Evolutionary conservation across 2,329 filamentous ascomycete genomes (phyloP), one percentile per base, ranked within the genome.

Genomic region (Aspergillus candidus): DNA sequence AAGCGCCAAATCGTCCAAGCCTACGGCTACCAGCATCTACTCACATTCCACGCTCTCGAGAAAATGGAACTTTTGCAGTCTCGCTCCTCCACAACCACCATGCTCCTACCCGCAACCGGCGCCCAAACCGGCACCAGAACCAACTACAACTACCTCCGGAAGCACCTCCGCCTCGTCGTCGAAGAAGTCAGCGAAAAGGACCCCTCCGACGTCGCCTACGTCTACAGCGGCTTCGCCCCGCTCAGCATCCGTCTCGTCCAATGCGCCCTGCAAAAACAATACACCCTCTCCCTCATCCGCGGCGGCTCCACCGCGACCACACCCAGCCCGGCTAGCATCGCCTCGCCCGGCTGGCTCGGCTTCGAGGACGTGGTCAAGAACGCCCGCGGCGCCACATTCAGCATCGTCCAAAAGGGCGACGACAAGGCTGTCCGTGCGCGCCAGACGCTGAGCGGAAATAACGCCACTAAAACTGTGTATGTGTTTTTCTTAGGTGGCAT

Each of bases 401-500:
- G 95, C 60, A 85, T 95, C 58, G 76, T 86, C 34, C 93, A 98
- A 62, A 91, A 88, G 58, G 90, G 90, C 2, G 88, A 94, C 59
- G 90, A 96, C 60, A 94, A 93, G 64, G 89, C 90, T 1, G 82
- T 91, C 29, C 90, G 91, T 58, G 91, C 91, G 12, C 77, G 89
- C 44, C 84, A 88, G 48, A 78, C 94, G 18, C 72, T 98, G 32
- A 87, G 88, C 37, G 88, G 89, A 0, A 81, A 74, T 38, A 78
- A 79, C 12, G 80, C 80, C 40, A 83, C 82, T 63, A 94, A 95
- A 72, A 91, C 86, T 0, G 84, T 94, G 1, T 87, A 96, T 60
- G 83, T 98, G n/a, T 94, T 97, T 55, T 97, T 97, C 68, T 72
- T 98, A 13, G 93, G 93, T n/a, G 94, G 93, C 2, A 86, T 98